Evolutionary conservation across 2,329 filamentous ascomycete species (phyloP), one percentile per base, ranked within the genome.

Genomic region (Fusarium marasasianum): DNA sequence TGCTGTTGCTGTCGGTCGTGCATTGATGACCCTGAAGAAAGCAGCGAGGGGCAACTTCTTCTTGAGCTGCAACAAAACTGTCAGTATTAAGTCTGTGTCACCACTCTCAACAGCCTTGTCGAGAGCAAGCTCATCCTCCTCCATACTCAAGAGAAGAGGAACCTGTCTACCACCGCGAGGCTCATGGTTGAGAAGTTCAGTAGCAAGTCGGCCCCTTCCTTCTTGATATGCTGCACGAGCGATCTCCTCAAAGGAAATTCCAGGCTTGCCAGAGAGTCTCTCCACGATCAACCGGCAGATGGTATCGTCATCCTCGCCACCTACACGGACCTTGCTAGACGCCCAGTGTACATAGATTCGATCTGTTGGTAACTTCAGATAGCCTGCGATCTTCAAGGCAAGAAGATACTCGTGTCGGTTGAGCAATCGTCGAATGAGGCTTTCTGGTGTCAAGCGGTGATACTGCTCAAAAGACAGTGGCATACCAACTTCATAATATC

Each of bases 271-370:
- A 2, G 93, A 90, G 2, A 99, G 88, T 77, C 94, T 94, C 76
- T 94, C 91, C 15, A 98, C 95, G 20, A 99, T 94, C 58, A 95
- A 87, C 38, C 91, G 90, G 82, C 95, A 98, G 47, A 98, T 94
- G 3, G 91, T 91, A 51, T 97, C 95, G 79, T 98, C 96, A 70
- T 97, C 92, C 72, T 95, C 95, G 1, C 91, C 89, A 0, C 95
- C 95, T 6, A 93, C 86, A 33, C 95, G 93, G 8, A 98, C 96
- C 81, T 98, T 99, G 80, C 96, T 92, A 24, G 93, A 96, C 4
- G 96, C 96, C 96, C 96, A 99, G 80, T 98, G 95, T 3, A 98
- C 94, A 78, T 98, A 98, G 67, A 99, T 97, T 61, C 91, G 91
- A 81, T 97, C 95, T 0, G 95, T 93, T 0, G 96, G 92, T 8